Conservation (phyloP, 208 protist species). For the Leishmania amazonensis region DNA sequence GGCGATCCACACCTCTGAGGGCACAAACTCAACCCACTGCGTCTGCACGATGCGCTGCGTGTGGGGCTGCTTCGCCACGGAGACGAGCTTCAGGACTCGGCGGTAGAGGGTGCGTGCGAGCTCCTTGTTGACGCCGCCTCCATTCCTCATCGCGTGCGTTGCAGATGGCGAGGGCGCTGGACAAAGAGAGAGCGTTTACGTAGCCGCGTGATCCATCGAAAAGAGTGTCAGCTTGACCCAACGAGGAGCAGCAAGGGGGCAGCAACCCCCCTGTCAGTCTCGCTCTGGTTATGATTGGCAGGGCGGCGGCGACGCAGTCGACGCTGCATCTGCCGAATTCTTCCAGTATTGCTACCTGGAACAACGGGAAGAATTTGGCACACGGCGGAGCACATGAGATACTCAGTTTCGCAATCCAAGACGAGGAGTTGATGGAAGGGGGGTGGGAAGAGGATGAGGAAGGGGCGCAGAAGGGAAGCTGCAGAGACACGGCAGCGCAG, state of each 20-base stretch:
- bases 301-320: not conserved
- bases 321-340: no score
- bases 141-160: not conserved
- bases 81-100: conserved; percentile 20
- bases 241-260: not conserved
- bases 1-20: conserved; percentile 24
- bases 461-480: no score
- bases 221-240: not conserved
- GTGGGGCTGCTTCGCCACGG: conserved; percentile 17
- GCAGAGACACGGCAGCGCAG: not conserved
- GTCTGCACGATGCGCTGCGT: conserved; percentile 25
- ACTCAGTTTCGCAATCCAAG: not conserved
- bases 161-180: not conserved
- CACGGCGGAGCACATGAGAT: no score
- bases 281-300: not conserved
- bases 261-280: not conserved
- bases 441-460: not conserved
- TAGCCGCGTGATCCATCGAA: not conserved
- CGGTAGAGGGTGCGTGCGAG: conserved; percentile 33
- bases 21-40: conserved; percentile 60
- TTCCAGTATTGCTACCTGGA: not conserved
- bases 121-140: conserved; percentile 8
- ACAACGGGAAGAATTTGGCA: not conserved
- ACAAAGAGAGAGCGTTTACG: not conserved
- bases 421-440: not conserved